Evolutionary conservation across 345 rosid genomes (phyloP), one percentile per base, ranked within the genome.

Genomic region (Hirschfeldia incana): DNA sequence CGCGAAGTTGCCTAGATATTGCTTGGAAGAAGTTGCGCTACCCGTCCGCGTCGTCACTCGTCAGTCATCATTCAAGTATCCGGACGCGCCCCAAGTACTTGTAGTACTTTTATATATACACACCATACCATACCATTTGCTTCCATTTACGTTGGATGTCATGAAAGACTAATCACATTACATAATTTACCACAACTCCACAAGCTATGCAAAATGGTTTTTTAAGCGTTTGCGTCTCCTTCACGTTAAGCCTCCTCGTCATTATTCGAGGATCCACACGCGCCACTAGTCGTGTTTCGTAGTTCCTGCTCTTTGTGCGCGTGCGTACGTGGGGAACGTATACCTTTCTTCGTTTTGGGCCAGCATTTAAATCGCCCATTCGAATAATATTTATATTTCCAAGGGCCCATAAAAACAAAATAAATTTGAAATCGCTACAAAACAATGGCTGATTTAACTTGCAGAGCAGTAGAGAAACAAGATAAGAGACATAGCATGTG

Each of bases 401-500:
- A 10, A 3, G 67, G 63, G 44, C 66, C 65, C 58, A 55, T 8
- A 0, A 57, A n/a, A 29, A 65, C 3, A 27, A 5, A 12, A 58
- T 12, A 11, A 11, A 26, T 21, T 39, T 26, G 34, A 27, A 13
- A 67, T 44, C 21, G 9, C 58, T 12, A 26, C 71, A 42, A 28
- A 9, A 46, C 37, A 46, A 8, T 27, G 59, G 26, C 26, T 46
- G 8, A 63, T 30, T 51, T 64, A 17, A 1, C 27, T 65, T 12
- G 36, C 55, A n/a, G 65, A 66, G 39, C 8, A 28, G n/a, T 11
- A 28, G 36, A 58, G 15, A 68, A 30, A 21, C 27, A 15, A 15
- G 73, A 67, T 16, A 30, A 68, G 27, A 62, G 59, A 55, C 81
- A 53, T 64, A 53, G 59, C 81, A 70, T 78, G 81, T 53, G 81